Base-by-base conservation (phyloP, 805 yeast genomes). In the Saccharomycopsis sp. region DNA sequence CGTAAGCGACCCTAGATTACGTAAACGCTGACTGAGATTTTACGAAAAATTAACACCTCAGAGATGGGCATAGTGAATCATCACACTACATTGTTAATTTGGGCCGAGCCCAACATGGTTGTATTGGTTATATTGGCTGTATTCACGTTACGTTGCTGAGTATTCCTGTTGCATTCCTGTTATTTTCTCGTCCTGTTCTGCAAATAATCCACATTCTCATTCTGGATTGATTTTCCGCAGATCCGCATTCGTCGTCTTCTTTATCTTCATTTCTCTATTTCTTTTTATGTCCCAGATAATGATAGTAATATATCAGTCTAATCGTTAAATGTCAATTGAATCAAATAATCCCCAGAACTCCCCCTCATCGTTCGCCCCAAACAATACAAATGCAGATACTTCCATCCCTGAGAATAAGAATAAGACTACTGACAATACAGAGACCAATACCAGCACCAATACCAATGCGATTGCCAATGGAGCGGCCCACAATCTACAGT, bases 401-500 rank as follows among this genome's bases (percentile, higher is more conserved):
- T 5, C 7, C 15, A 44, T 15, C 15, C 5, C 49, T 15, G 49
- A 44, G 15, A 44, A 17, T 17, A 7, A 8, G 17, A 17, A 44
- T 44, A 17, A 44, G n/a, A 44, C 20, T 7, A 44, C 5, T 44
- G 15, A 7, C 19, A 44, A 44, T 12, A 17, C 9, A 7, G 17
- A 44, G 15, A 22, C 17, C 29, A 49, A 49, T 49, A 49, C 17
- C 29, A 49, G n/a, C 24, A 14, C 12, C 29, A 49, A 22, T 9
- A 35, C 54, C 25, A 38, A 15, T 17, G 22, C 35, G 19, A 5
- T 9, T 14, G 22, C 34, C 14, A 34, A 35, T 7, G 17, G 24
- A 56, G 17, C 49, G 8, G 19, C 49, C 22, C 49, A 44, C 22
- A 24, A 12, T 42, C 42, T 61, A 5, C 63, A 58, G 35, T 61